Evolutionary conservation across 164 flowering plant genomes (phyloP).

Genomic region (Magnolia officinalis): DNA sequence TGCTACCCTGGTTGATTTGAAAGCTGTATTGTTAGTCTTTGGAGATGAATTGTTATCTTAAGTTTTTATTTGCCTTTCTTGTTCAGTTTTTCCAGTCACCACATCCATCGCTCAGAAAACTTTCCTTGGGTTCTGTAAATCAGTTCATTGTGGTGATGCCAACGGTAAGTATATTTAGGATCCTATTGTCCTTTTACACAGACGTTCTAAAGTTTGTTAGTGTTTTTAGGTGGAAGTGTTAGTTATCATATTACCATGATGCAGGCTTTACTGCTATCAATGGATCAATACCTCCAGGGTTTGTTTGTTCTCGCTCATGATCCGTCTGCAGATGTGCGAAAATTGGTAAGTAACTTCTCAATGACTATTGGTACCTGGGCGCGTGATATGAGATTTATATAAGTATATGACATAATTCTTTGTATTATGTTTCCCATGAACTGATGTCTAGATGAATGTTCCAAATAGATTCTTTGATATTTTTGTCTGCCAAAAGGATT

Average conservation of each 20-base stretch:
- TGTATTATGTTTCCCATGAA: background rate
- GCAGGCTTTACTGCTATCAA: conserved; percentile 71
- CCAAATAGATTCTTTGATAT: background rate
- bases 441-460: background rate
- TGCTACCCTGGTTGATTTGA: background rate
- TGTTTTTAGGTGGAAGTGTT: conserved; percentile 2
- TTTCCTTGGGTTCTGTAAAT: conserved; percentile 80
- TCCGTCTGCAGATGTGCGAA: conserved; percentile 79
- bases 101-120: conserved; percentile 78
- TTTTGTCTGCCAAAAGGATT: background rate
- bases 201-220: conserved; percentile 4
- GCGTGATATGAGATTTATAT: background rate
- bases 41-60: background rate
- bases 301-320: conserved; percentile 88
- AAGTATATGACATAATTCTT: background rate
- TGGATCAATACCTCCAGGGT: conserved; percentile 96
- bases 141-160: conserved; percentile 96
- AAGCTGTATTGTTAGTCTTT: conserved; percentile 5
- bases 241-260: conserved; percentile 9
- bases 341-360: conserved; percentile 57
- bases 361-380: background rate
- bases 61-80: background rate
- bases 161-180: conserved; percentile 45
- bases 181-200: background rate
- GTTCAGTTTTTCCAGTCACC: conserved; percentile 92